Evolutionary conservation across 306 rosid genomes (phyloP).

Genomic region (Parietaria judaica): DNA sequence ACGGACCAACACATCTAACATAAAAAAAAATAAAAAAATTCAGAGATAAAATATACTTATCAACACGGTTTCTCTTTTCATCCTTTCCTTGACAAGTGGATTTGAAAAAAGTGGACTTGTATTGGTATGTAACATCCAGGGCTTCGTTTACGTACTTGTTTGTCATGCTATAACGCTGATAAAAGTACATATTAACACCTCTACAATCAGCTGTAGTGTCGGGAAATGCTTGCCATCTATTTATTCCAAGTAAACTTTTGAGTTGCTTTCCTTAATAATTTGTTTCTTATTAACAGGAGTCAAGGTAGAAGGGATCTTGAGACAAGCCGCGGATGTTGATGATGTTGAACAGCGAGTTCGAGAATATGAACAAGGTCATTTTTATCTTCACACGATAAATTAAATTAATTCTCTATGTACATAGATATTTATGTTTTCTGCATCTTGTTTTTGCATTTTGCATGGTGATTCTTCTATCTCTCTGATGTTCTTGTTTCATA

Average conservation of each 20-base stretch:
- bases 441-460: constrained; percentile 1
- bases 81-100: background rate
- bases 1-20: too few relatives aligned
- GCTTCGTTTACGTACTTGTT: background rate
- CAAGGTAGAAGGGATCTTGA: constrained; percentile 81
- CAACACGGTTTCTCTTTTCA: background rate
- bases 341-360: constrained; percentile 82
- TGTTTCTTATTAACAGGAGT: constrained; percentile 43
- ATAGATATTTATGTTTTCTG: background rate
- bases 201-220: background rate
- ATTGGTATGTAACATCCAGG: background rate
- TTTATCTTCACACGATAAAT: constrained; percentile 3
- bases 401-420: constrained; percentile 8
- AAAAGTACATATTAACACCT: background rate
- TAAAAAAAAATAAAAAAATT: too few relatives aligned
- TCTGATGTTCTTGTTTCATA: background rate
- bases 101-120: too few relatives aligned
- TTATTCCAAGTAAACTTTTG: background rate
- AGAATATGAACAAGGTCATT: constrained; percentile 82
- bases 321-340: constrained; percentile 99
- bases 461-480: background rate
- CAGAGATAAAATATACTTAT: too few relatives aligned
- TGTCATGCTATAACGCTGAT: background rate
- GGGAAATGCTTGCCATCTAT: constrained; percentile 5
- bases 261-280: constrained; percentile 1